Percentiles rank a stretch among this genome's conserved stretches.
These are phyloP conservation scores for Tetramitus jugosus DNA, from an alignment of 208 protist species.

Conservation along the genomic window DNA sequence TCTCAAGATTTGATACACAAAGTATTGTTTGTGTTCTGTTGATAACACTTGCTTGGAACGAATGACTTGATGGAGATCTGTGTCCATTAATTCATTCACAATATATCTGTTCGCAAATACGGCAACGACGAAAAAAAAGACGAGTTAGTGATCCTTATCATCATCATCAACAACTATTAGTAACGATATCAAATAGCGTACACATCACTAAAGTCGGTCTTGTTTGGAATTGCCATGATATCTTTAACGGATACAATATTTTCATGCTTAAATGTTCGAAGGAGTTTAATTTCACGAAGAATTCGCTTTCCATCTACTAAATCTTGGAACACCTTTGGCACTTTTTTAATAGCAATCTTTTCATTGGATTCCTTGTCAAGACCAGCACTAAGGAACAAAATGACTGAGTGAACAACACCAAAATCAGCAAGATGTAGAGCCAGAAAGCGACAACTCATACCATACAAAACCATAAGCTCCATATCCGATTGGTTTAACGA, in stretches of 20 bases:
- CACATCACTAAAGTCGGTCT: not conserved
- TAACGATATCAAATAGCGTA: too few relatives aligned
- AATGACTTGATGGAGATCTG: conserved; percentile 95
- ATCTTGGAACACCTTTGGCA: conserved; percentile 84
- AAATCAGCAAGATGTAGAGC: conserved; percentile 30
- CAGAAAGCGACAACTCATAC: conserved; percentile 48
- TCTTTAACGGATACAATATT: conserved; percentile 79
- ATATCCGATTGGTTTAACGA: conserved; percentile 65
- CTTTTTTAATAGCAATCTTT: conserved; percentile 95
- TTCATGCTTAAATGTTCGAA: conserved; percentile 77
- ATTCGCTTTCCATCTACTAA: conserved; percentile 87
- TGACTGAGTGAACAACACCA: conserved; percentile 7
- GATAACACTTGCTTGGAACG: conserved; percentile 78
- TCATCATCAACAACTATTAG: too few relatives aligned
- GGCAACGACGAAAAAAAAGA: too few relatives aligned
- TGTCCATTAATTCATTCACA: conserved; percentile 84
- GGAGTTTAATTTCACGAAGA: conserved; percentile 90
- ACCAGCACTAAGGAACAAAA: conserved; percentile 20
- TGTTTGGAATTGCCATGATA: conserved; percentile 34
- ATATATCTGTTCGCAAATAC: conserved; percentile 45
- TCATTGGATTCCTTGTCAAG: conserved; percentile 41
- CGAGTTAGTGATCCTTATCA: too few relatives aligned
- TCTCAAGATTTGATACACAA: conserved; percentile 93
- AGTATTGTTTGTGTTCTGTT: conserved; percentile 95
- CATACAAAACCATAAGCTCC: conserved; percentile 69